Base-by-base conservation (phyloP, 2,329 filamentous ascomycete genomes). In the Colletotrichum sp. region DNA sequence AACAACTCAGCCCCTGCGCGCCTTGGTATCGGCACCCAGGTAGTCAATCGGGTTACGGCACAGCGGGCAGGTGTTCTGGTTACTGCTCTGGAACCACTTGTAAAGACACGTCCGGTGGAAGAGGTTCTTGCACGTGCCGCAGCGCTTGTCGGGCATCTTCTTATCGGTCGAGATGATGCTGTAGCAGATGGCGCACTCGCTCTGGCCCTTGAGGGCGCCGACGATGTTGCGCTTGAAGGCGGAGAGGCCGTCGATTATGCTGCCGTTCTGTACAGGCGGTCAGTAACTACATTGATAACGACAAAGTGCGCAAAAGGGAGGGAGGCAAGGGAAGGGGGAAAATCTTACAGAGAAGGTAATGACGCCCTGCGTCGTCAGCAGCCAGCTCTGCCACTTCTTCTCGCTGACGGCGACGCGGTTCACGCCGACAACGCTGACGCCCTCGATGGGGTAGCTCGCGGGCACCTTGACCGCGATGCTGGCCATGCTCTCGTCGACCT, bases 111-210 rank as follows among this genome's bases (percentile, higher is more conserved):
- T 90, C 1, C 93, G 90, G 84, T 99, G 97, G 87, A 98, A 99
- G 67, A 94, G 86, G 84, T 99, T 96, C 87, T 95, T 96, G 88
- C 97, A 99, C 2, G 96, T 98, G 61, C 90, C 88, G 83, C 97
- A 99, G 69, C 91, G 89, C 88, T 98, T 98, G 82, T 97, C 96
- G 0, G 97, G 97, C 82, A 98, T 91, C 83, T 94, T 93, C 87
- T 94, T 94, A 82, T 98, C 96, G 9, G 91, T 91, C 21, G 95
- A 95, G 76, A 99, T 95, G 80, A 99, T 95, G 73, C 93, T 95
- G 86, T 98, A 98, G 87, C 96, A 98, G 81, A 98, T 98, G 12
- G 97, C 95, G 81, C 97, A 99, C 83, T 99, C 97, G 24, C 90
- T 94, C 84, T 98, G 96, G 43, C 96, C 97, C 85, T 98, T 97